Percentiles rank a stretch among this genome's conserved stretches.
These are phyloP conservation scores for Fagopyrum tataricum DNA, from an alignment of 148 eudicot species.

Conservation along the genomic window DNA sequence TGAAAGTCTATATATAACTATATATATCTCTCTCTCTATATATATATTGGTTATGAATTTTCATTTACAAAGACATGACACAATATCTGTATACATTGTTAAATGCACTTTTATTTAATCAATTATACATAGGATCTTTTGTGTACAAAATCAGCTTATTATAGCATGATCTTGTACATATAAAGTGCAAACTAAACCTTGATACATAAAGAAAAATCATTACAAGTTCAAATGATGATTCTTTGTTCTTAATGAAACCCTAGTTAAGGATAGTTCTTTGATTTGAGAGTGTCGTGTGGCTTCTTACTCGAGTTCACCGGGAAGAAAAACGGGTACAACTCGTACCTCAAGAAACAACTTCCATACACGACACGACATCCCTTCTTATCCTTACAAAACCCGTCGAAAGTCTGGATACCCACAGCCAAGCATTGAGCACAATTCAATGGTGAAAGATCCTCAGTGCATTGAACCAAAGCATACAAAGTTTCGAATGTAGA, in stretches of 20 bases:
- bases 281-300: neutral
- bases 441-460: conserved; percentile 38
- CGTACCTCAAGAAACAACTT: conserved; percentile 70
- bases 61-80: too few relatives aligned
- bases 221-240: neutral
- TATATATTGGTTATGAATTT: too few relatives aligned
- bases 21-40: too few relatives aligned
- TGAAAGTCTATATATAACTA: too few relatives aligned
- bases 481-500: conserved; percentile 45
- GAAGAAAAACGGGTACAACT: conserved; percentile 65
- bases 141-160: neutral
- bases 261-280: neutral
- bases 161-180: neutral
- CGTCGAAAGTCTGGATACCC: conserved; percentile 42
- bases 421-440: conserved; percentile 68
- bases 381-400: conserved; percentile 40
- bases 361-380: conserved; percentile 69
- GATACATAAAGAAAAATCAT: neutral
- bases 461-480: conserved; percentile 69
- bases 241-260: neutral
- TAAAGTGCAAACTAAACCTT: neutral
- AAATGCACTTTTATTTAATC: too few relatives aligned
- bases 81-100: too few relatives aligned
- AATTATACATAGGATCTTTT: neutral
- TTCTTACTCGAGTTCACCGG: conserved; percentile 20